Percentiles rank a stretch among this genome's conserved stretches.
These are phyloP conservation scores for Cryptococcus floricola DNA, from an alignment of 1,284 basidiomycete genomes.

Conservation along the genomic window DNA sequence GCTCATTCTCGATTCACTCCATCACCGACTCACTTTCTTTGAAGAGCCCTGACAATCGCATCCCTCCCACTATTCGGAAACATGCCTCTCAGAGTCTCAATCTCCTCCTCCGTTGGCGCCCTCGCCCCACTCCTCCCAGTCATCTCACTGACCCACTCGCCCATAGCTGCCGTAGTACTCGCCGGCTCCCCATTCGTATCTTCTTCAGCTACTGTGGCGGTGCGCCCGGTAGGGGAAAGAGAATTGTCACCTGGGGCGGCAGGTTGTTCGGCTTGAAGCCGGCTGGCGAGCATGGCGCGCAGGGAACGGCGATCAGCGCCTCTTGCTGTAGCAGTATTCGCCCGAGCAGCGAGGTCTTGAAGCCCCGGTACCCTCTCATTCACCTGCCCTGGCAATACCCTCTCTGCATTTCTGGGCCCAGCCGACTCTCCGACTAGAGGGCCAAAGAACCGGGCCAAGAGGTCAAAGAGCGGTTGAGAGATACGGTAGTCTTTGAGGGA, in stretches of 20 bases:
- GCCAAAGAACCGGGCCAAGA: slow-evolving; percentile 57
- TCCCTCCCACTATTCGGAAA: slow-evolving; percentile 74
- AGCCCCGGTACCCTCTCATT: slow-evolving; percentile 9
- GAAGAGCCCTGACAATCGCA: slow-evolving; percentile 70
- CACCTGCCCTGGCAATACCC: slow-evolving; percentile 58
- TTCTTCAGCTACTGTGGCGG: not conserved
- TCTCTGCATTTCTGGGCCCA: slow-evolving; percentile 56
- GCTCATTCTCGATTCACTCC: slow-evolving; percentile 6
- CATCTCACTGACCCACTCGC: slow-evolving; percentile 76
- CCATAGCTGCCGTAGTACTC: slow-evolving; percentile 57
- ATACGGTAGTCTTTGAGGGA: slow-evolving; percentile 68
- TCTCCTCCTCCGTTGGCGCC: slow-evolving; percentile 69
- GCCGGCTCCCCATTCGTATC: slow-evolving; percentile 16
- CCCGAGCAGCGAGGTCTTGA: not conserved
- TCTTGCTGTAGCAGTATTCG: not conserved
- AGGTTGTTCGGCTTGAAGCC: slow-evolving; percentile 3
- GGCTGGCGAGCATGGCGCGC: slow-evolving; percentile 1
- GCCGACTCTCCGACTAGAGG: slow-evolving; percentile 61
- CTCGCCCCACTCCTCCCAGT: slow-evolving; percentile 61
- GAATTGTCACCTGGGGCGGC: not conserved
- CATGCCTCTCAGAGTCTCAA: slow-evolving; percentile 64
- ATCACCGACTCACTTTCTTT: slow-evolving; percentile 63
- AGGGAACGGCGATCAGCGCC: not conserved
- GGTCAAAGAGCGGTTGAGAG: slow-evolving; percentile 56
- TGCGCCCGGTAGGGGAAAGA: slow-evolving; percentile 4